A percentile compares a stretch with the other conserved stretches of the same genome.
These are phyloP conservation scores for Lecanicillium sp. DNA, from an alignment of 2,329 filamentous ascomycete genomes.

Conservation along the genomic window DNA sequence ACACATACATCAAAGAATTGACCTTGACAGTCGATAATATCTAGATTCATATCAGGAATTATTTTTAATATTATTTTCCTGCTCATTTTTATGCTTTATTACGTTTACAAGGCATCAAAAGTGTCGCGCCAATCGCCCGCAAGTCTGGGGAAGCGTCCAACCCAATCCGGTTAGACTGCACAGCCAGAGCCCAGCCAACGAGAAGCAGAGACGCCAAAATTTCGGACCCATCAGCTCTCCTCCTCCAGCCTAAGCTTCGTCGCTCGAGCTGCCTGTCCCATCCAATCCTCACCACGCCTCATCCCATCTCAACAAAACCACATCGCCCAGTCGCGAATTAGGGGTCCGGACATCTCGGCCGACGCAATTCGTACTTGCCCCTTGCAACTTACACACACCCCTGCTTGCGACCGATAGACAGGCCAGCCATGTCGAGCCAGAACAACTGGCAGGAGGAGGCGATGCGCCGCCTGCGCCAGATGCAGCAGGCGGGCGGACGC, in stretches of 20 bases:
- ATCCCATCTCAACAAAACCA: background rate
- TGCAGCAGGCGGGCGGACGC: slow-evolving; percentile 34
- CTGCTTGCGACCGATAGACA: slow-evolving; percentile 1
- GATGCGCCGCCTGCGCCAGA: slow-evolving; percentile 40
- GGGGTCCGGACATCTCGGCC: background rate
- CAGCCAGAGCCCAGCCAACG: slow-evolving; percentile 2
- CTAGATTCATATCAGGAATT: no score
- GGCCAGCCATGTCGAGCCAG: slow-evolving; percentile 21
- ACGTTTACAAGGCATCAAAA: no score
- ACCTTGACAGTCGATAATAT: no score
- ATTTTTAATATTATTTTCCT: no score
- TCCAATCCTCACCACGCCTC: slow-evolving; percentile 2
- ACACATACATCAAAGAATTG: no score
- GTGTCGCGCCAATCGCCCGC: no score
- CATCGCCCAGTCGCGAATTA: slow-evolving; percentile 4
- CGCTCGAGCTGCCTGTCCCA: slow-evolving; percentile 5
- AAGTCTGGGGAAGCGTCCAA: no score
- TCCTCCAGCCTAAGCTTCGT: slow-evolving; percentile 2
- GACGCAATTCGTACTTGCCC: background rate
- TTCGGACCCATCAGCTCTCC: slow-evolving; percentile 3
- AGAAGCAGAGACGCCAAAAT: background rate
- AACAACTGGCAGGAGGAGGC: slow-evolving; percentile 42
- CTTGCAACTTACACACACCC: background rate
- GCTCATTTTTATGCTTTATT: no score
- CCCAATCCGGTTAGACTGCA: slow-evolving; percentile 3